These are phyloP conservation scores for Penicillium sclerotigenum DNA, from an alignment of 2,329 filamentous ascomycete genomes.

Conservation along the genomic window DNA sequence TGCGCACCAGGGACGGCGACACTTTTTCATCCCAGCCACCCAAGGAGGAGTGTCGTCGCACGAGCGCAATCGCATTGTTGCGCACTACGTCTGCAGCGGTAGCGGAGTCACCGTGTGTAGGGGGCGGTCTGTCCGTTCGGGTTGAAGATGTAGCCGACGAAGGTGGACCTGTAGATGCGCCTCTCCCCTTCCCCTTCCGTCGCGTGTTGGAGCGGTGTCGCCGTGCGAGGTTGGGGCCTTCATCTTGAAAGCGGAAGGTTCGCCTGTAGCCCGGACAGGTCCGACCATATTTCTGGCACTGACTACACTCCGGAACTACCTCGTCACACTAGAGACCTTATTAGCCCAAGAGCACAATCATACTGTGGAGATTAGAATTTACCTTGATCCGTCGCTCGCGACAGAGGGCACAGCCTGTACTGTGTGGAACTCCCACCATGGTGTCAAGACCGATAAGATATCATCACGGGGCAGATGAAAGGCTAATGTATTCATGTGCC, in stretches of 20 bases:
- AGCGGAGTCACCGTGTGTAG: not conserved
- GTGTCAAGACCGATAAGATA: conserved; percentile 8
- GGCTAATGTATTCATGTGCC: not conserved
- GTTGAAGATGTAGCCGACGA: conserved; percentile 1
- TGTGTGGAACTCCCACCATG: conserved; percentile 44
- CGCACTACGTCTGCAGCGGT: conserved; percentile 20
- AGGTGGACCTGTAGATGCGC: conserved; percentile 1
- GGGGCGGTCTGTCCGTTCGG: not conserved
- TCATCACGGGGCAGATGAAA: not conserved
- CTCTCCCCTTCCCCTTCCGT: conserved; percentile 5
- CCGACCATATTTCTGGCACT: conserved; percentile 38
- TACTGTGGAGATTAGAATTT: conserved; percentile 2
- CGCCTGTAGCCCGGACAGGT: conserved; percentile 37
- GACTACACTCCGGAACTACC: conserved; percentile 39
- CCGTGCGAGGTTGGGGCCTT: conserved; percentile 35
- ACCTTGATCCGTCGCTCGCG: conserved; percentile 41
- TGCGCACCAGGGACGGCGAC: conserved; percentile 22
- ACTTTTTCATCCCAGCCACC: conserved; percentile 21
- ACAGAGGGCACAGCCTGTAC: conserved; percentile 42
- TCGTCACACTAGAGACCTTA: conserved; percentile 44
- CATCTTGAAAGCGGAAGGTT: conserved; percentile 39
- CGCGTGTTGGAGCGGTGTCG: conserved; percentile 22
- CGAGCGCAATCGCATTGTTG: conserved; percentile 25
- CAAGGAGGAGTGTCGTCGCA: conserved; percentile 20
- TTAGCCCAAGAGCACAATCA: not conserved